A percentile compares a stretch with the other conserved stretches of the same genome.
Evolutionary conservation across 2,329 filamentous ascomycete species (phyloP).

Genomic region (Neopestalotiopsis clavispora): DNA sequence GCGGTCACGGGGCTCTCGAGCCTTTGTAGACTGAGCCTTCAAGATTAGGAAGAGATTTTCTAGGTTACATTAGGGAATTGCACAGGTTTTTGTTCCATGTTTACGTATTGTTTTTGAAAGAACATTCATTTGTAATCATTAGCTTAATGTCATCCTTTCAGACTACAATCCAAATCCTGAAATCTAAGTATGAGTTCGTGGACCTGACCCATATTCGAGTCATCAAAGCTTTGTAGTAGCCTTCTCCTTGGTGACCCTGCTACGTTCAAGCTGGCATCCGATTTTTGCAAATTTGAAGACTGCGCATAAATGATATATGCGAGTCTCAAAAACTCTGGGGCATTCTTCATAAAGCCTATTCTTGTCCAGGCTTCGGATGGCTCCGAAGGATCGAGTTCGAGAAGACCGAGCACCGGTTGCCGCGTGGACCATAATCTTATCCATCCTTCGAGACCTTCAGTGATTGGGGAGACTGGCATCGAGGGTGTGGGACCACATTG

Average conservation of each 20-base stretch:
- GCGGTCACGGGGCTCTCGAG: background rate
- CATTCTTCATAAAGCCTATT: constrained; percentile 31
- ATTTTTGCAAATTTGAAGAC: background rate
- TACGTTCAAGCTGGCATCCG: background rate
- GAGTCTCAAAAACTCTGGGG: constrained; percentile 34
- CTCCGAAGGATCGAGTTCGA: constrained; percentile 17
- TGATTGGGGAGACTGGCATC: background rate
- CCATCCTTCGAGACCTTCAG: constrained; percentile 29
- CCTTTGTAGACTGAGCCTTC: background rate
- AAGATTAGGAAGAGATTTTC: too few relatives aligned
- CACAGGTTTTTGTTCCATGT: too few relatives aligned
- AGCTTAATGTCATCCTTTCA: background rate
- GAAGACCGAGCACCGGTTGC: constrained; percentile 18
- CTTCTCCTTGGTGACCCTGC: background rate
- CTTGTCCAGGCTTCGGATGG: constrained; percentile 31
- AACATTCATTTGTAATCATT: too few relatives aligned
- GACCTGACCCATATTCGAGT: constrained; percentile 13
- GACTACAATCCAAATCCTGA: background rate
- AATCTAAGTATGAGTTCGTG: constrained; percentile 10
- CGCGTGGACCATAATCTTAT: constrained; percentile 31
- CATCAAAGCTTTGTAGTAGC: background rate
- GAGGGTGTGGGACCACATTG: background rate
- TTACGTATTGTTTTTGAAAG: too few relatives aligned
- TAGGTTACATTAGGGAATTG: too few relatives aligned
- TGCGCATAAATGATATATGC: constrained; percentile 26